These are phyloP conservation scores for Phytopythium litorale DNA, from an alignment of 352 stramenopile genomes.

Conservation along the genomic window DNA sequence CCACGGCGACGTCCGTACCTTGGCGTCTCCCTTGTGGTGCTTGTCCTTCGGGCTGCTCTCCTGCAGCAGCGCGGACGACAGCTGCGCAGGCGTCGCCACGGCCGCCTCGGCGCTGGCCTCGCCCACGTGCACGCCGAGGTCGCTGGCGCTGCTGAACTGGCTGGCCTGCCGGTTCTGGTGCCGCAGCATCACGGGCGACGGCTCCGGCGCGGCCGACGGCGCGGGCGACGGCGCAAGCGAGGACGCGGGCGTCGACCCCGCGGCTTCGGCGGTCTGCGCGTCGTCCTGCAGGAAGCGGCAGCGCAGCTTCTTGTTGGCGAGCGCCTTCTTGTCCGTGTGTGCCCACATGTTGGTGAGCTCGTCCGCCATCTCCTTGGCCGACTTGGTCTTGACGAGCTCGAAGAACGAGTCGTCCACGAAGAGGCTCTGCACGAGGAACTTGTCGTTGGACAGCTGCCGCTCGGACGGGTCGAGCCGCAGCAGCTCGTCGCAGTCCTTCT, in stretches of 20 bases:
- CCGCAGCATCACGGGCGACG: background rate
- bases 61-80: slow-evolving; percentile 61
- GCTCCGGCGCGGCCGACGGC: background rate
- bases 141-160: slow-evolving; percentile 26
- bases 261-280: slow-evolving; percentile 11
- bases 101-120: slow-evolving; percentile 14
- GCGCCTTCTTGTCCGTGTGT: slow-evolving; percentile 66
- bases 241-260: slow-evolving; percentile 3
- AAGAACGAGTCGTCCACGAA: slow-evolving; percentile 85
- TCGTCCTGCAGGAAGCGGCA: slow-evolving; percentile 77
- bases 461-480: slow-evolving; percentile 71
- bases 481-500: slow-evolving; percentile 87
- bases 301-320: slow-evolving; percentile 88
- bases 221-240: slow-evolving; percentile 10
- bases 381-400: slow-evolving; percentile 83
- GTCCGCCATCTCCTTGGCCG: slow-evolving; percentile 84
- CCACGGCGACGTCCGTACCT: background rate
- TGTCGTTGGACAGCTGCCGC: slow-evolving; percentile 84
- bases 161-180: slow-evolving; percentile 11
- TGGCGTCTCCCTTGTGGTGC: slow-evolving; percentile 12
- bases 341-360: slow-evolving; percentile 87
- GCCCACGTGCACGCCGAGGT: slow-evolving; percentile 7
- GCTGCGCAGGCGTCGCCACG: slow-evolving; percentile 40
- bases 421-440: slow-evolving; percentile 88
- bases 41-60: slow-evolving; percentile 18